Percentiles rank a stretch among this genome's conserved stretches.
Conservation (phyloP, 2,329 filamentous ascomycete species). For the Phialocephala sp. region DNA sequence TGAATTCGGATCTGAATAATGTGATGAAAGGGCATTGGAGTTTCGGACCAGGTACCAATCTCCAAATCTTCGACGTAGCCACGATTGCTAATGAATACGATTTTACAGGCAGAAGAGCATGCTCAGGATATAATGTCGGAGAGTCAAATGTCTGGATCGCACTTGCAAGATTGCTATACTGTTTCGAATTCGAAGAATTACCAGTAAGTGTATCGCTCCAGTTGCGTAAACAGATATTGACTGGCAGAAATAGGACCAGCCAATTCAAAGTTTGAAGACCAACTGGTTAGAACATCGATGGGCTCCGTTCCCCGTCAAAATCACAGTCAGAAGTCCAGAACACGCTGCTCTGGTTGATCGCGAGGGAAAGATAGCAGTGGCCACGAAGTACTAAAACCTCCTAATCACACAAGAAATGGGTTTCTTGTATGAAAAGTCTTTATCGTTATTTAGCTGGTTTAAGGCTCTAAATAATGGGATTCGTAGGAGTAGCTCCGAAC, state of each 20-base stretch:
- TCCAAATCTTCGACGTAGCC: too few relatives aligned
- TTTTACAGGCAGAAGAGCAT: conserved; percentile 42
- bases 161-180: conserved; percentile 20
- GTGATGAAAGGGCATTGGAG: conserved; percentile 42
- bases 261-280: conserved; percentile 9
- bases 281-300: conserved; percentile 33
- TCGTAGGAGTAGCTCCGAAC: too few relatives aligned
- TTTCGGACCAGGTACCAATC: conserved; percentile 41
- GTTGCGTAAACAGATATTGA: not conserved
- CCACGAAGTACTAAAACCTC: conserved; percentile 17
- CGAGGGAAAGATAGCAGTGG: conserved; percentile 20
- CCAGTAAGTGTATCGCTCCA: conserved; percentile 9
- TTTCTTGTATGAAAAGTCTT: too few relatives aligned
- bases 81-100: too few relatives aligned
- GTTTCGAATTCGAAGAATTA: conserved; percentile 24
- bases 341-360: conserved; percentile 28
- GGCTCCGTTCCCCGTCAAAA: conserved; percentile 26
- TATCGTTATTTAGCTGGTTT: too few relatives aligned
- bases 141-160: conserved; percentile 43
- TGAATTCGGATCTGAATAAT: conserved; percentile 46
- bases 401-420: too few relatives aligned
- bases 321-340: conserved; percentile 27
- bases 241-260: conserved; percentile 6
- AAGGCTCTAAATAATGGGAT: too few relatives aligned
- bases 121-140: conserved; percentile 44